Percentiles rank a stretch among this genome's conserved stretches.
Conservation (phyloP, 192 early-diverging fungal genomes). For the Linnemannia hyalina region DNA sequence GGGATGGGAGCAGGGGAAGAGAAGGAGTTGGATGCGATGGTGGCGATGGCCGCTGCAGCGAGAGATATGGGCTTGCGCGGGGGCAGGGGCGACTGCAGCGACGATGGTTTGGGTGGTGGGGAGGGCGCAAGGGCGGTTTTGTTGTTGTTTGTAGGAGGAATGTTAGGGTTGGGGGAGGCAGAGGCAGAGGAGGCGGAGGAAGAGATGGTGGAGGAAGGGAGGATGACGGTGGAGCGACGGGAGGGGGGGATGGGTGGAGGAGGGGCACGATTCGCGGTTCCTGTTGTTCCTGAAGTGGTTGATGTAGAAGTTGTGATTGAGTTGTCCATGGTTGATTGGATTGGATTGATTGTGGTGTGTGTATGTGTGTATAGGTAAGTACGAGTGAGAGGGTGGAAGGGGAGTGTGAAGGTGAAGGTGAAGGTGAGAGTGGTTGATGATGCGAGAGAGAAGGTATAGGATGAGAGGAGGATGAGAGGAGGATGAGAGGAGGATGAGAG, state of each 20-base stretch:
- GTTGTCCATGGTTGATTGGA: slow-evolving; percentile 8
- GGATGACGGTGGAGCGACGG: slow-evolving; percentile 38
- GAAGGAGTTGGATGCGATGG: slow-evolving; percentile 28
- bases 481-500: neutral
- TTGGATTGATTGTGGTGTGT: neutral
- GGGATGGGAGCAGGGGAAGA: slow-evolving; percentile 32
- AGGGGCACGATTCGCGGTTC: slow-evolving; percentile 7
- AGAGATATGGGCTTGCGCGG: slow-evolving; percentile 37
- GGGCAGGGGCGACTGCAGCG: slow-evolving; percentile 35
- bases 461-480: neutral
- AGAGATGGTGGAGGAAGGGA: neutral
- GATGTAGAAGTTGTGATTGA: neutral
- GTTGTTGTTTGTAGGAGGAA: neutral
- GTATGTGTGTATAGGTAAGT: neutral
- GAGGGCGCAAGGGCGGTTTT: slow-evolving; percentile 24
- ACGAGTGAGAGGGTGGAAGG: neutral
- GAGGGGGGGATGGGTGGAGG: slow-evolving; percentile 49
- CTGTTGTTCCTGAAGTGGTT: neutral
- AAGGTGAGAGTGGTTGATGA: neutral
- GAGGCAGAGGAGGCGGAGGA: neutral
- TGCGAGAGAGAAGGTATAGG: neutral
- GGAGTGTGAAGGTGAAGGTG: neutral
- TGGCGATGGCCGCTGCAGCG: slow-evolving; percentile 38
- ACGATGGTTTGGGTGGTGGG: slow-evolving; percentile 45
- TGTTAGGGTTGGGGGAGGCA: neutral